phyloP scores from a whole-genome alignment of 176 grass and related monocot species.

The Aechmea fasciata region DNA sequence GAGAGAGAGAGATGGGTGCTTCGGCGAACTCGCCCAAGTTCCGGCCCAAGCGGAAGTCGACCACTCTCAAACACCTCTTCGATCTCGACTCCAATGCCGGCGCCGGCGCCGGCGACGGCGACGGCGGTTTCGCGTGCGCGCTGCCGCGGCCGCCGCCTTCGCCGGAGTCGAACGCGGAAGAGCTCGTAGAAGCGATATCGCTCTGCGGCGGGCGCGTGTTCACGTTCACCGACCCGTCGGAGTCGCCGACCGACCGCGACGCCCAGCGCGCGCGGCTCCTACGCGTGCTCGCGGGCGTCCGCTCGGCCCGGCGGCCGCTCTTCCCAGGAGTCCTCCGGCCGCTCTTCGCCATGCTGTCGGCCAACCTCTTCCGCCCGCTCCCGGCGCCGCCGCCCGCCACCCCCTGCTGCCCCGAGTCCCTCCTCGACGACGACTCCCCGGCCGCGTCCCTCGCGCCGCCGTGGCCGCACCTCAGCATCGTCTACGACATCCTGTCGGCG shows the following conservation, averaged over 20 bases:
- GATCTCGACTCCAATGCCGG: constrained; percentile 25
- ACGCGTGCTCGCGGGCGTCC: constrained; percentile 39
- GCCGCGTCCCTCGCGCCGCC: constrained; percentile 20
- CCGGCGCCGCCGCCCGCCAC: constrained; percentile 25
- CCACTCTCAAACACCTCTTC: constrained; percentile 63
- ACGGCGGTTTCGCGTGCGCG: neutral
- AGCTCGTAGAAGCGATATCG: constrained; percentile 50
- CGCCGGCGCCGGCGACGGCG: neutral
- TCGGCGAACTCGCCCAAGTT: neutral
- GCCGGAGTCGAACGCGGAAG: constrained; percentile 33
- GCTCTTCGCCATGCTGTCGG: constrained; percentile 46
- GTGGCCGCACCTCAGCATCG: constrained; percentile 58
- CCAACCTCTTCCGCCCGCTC: constrained; percentile 67
- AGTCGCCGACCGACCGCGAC: constrained; percentile 28
- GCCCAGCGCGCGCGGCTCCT: constrained; percentile 39
- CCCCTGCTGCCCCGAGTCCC: neutral
- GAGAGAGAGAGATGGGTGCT: constrained; percentile 40
- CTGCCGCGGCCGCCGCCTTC: constrained; percentile 37
- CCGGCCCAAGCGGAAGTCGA: constrained; percentile 33
- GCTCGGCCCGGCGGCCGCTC: constrained; percentile 21
- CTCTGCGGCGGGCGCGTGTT: constrained; percentile 38
- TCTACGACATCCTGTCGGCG: constrained; percentile 55
- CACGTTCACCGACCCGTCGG: constrained; percentile 31
- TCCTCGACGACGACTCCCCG: constrained; percentile 31
- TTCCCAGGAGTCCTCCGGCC: constrained; percentile 39